These are phyloP conservation scores for Scytalidium sp. DNA, from an alignment of 2,329 filamentous ascomycete genomes.

Conservation along the genomic window DNA sequence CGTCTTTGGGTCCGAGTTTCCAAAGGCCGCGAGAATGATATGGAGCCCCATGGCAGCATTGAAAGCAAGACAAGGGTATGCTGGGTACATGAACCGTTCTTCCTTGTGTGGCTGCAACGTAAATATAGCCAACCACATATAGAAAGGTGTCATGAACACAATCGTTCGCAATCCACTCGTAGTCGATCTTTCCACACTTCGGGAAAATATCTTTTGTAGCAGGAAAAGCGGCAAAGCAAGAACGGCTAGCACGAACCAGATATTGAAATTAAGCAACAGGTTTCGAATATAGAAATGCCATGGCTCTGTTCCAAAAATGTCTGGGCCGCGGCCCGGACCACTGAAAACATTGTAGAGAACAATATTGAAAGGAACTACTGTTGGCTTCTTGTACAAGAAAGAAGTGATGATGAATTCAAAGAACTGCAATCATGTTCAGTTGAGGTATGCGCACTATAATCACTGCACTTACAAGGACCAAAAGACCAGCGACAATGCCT, in stretches of 20 bases:
- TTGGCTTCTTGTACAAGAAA: slow-evolving; percentile 79
- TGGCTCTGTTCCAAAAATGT: slow-evolving; percentile 93
- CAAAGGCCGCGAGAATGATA: slow-evolving; percentile 72
- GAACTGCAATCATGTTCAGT: slow-evolving; percentile 45
- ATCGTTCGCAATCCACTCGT: slow-evolving; percentile 72
- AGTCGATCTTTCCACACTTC: slow-evolving; percentile 34
- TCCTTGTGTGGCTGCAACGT: slow-evolving; percentile 94
- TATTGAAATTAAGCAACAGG: slow-evolving; percentile 87
- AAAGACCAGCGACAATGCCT: slow-evolving; percentile 49
- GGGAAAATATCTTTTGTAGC: slow-evolving; percentile 64
- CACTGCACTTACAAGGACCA: slow-evolving; percentile 25
- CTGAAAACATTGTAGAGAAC: slow-evolving; percentile 94
- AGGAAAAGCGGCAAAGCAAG: slow-evolving; percentile 71
- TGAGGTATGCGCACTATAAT: not conserved
- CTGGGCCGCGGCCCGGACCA: slow-evolving; percentile 70
- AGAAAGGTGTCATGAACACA: slow-evolving; percentile 81
- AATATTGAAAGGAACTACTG: slow-evolving; percentile 85
- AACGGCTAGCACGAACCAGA: slow-evolving; percentile 85
- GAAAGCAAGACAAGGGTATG: slow-evolving; percentile 84
- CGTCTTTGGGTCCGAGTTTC: slow-evolving; percentile 64
- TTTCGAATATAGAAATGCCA: slow-evolving; percentile 98
- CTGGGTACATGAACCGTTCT: slow-evolving; percentile 97
- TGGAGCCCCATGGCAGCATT: slow-evolving; percentile 86
- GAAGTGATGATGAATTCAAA: slow-evolving; percentile 71
- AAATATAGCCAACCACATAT: slow-evolving; percentile 92